Percentiles rank a stretch among this genome's conserved stretches.
These are phyloP conservation scores for Alternaria sp. DNA, from an alignment of 2,329 filamentous ascomycete species.

Conservation along the genomic window DNA sequence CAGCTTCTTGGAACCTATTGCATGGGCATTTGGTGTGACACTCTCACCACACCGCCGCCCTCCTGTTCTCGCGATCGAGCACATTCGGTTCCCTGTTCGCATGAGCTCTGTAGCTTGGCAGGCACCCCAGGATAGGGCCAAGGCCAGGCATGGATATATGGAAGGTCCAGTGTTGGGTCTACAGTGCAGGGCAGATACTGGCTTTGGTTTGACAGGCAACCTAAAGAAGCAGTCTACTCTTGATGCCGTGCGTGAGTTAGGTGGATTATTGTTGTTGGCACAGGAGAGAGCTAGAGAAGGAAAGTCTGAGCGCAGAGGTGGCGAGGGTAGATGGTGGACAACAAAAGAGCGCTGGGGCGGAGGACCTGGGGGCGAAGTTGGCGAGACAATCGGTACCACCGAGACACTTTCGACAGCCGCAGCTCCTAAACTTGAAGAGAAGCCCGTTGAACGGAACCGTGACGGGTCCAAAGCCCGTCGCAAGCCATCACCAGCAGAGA, in stretches of 20 bases:
- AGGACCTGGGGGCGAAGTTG: constrained; percentile 56
- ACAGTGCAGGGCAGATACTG: constrained; percentile 63
- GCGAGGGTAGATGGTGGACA: constrained; percentile 69
- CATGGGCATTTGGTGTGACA: constrained; percentile 66
- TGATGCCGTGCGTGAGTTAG: constrained; percentile 66
- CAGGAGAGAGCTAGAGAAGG: constrained; percentile 68
- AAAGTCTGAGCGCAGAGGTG: constrained; percentile 57
- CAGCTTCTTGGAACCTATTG: constrained; percentile 65
- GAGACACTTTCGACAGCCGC: constrained; percentile 37
- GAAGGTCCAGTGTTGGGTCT: constrained; percentile 66
- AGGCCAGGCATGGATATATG: constrained; percentile 62
- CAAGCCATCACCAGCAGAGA: constrained; percentile 57
- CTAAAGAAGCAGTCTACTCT: constrained; percentile 50
- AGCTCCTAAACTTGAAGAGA: constrained; percentile 46
- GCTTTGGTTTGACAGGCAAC: constrained; percentile 55
- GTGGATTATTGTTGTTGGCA: constrained; percentile 64
- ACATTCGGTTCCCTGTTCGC: constrained; percentile 64
- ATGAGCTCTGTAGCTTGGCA: constrained; percentile 64
- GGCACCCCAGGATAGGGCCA: constrained; percentile 60
- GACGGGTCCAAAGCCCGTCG: constrained; percentile 47
- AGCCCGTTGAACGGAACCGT: constrained; percentile 35
- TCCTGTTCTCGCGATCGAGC: constrained; percentile 58
- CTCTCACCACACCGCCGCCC: constrained; percentile 57
- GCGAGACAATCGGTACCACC: constrained; percentile 39
- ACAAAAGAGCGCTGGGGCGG: constrained; percentile 65